phyloP scores from a whole-genome alignment of 495 filamentous ascomycete species.

The Aspergillus egyptiacus region DNA sequence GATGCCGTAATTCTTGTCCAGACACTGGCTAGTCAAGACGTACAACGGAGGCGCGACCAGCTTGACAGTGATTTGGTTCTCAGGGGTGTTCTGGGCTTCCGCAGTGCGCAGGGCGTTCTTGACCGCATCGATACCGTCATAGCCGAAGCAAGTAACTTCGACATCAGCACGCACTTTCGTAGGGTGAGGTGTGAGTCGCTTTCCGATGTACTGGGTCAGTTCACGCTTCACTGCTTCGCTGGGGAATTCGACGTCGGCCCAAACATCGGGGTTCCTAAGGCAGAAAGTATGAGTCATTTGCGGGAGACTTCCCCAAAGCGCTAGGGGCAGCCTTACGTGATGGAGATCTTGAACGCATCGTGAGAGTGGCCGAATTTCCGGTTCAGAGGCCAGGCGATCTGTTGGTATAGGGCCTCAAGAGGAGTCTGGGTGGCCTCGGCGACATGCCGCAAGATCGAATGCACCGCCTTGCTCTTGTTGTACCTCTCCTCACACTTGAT shows the following conservation, averaged over 20 bases:
- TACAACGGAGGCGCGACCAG: constrained; percentile 94
- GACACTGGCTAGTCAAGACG: constrained; percentile 84
- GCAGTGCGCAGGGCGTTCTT: constrained; percentile 83
- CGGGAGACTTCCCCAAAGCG: neutral
- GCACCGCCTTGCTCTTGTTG: constrained; percentile 99
- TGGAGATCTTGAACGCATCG: constrained; percentile 97
- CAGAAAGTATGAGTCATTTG: constrained; percentile 13
- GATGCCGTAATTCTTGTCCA: constrained; percentile 88
- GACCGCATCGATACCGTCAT: constrained; percentile 97
- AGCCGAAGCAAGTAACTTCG: constrained; percentile 96
- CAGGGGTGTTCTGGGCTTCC: constrained; percentile 79
- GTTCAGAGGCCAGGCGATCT: constrained; percentile 94
- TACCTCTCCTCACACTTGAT: constrained; percentile 97
- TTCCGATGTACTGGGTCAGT: constrained; percentile 86
- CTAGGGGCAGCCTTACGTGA: constrained; percentile 64
- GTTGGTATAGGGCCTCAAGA: constrained; percentile 87
- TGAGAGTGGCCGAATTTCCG: constrained; percentile 95
- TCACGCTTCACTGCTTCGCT: constrained; percentile 80
- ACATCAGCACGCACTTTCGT: constrained; percentile 98
- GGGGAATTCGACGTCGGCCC: constrained; percentile 86
- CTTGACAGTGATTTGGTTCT: constrained; percentile 93
- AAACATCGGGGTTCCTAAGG: constrained; percentile 89
- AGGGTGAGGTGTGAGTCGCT: constrained; percentile 91
- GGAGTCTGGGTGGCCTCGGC: constrained; percentile 93
- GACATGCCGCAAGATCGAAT: constrained; percentile 96